A percentile compares a stretch with the other conserved stretches of the same genome.
These are phyloP conservation scores for Citrus mangshanensis DNA, from an alignment of 345 rosid genomes.

Conservation along the genomic window DNA sequence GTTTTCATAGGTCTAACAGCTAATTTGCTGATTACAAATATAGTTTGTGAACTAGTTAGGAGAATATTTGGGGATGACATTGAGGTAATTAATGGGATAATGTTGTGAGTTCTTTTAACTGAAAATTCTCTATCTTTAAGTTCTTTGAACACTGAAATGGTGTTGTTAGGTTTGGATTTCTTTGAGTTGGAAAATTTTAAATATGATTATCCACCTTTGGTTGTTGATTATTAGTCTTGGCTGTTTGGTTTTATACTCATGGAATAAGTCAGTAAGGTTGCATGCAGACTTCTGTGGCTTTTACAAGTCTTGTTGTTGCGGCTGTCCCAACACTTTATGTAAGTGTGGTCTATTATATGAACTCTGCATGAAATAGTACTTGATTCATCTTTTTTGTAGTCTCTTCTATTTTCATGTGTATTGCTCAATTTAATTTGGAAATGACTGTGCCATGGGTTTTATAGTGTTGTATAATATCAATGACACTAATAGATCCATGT, in stretches of 20 bases:
- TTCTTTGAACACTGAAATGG: background rate
- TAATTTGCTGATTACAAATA: too few species aligned
- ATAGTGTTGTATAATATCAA: background rate
- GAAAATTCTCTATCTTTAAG: background rate
- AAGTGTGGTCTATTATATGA: slow-evolving; percentile 28
- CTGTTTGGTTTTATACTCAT: slow-evolving; percentile 3
- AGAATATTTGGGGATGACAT: background rate
- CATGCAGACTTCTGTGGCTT: slow-evolving; percentile 79
- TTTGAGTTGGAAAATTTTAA: background rate
- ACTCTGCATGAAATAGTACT: background rate
- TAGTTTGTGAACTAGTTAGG: background rate
- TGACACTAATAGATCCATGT: background rate
- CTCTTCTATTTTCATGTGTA: background rate
- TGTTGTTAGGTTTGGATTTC: background rate
- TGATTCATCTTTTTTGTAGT: background rate
- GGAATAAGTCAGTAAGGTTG: slow-evolving; percentile 2
- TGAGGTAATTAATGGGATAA: background rate
- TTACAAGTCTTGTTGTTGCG: slow-evolving; percentile 67
- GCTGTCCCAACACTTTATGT: slow-evolving; percentile 80
- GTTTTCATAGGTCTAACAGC: too few species aligned
- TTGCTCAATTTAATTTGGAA: background rate
- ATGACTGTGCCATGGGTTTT: background rate
- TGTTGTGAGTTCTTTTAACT: background rate
- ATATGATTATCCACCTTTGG: background rate
- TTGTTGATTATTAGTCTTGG: background rate